A percentile compares a stretch with the other conserved stretches of the same genome.
Evolutionary conservation across 2,329 filamentous ascomycete species (phyloP).

Genomic region (Chrysosporium queenslandicum): DNA sequence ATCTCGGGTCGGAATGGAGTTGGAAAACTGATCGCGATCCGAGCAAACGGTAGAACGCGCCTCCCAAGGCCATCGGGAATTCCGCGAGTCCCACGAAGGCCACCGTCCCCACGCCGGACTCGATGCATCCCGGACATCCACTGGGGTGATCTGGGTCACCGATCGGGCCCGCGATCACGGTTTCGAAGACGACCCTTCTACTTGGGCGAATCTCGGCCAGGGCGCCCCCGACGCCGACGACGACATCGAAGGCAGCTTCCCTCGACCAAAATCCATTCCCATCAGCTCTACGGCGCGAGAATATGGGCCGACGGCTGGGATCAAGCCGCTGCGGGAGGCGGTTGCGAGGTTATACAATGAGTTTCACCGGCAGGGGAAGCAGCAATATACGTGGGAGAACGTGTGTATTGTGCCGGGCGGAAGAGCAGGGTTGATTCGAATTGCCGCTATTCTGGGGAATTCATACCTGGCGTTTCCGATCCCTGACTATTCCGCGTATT

Average conservation of each 20-base stretch:
- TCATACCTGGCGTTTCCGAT: conserved; percentile 90
- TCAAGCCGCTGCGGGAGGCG: conserved; percentile 78
- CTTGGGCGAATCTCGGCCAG: conserved; percentile 90
- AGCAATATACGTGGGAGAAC: conserved; percentile 93
- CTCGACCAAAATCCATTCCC: conserved; percentile 67
- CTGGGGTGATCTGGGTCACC: conserved; percentile 75
- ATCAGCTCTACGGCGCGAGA: conserved; percentile 70
- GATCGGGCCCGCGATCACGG: conserved; percentile 75
- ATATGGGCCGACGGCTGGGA: conserved; percentile 89
- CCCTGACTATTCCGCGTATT: conserved; percentile 92
- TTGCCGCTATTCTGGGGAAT: conserved; percentile 87
- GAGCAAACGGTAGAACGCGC: conserved; percentile 64
- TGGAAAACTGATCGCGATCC: no score
- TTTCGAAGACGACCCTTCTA: conserved; percentile 67
- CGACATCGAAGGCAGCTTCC: conserved; percentile 81
- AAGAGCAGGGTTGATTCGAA: conserved; percentile 82
- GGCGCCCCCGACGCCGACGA: conserved; percentile 90
- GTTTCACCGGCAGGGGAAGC: conserved; percentile 78
- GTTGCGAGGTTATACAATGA: conserved; percentile 89
- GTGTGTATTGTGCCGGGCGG: conserved; percentile 93
- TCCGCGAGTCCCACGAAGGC: conserved; percentile 80
- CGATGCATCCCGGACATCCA: conserved; percentile 76
- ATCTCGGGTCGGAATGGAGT: no score
- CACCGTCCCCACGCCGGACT: conserved; percentile 85
- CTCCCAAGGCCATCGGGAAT: conserved; percentile 79